phyloP scores from a whole-genome alignment of 164 flowering plant species.

The Nymphaea colorata region DNA sequence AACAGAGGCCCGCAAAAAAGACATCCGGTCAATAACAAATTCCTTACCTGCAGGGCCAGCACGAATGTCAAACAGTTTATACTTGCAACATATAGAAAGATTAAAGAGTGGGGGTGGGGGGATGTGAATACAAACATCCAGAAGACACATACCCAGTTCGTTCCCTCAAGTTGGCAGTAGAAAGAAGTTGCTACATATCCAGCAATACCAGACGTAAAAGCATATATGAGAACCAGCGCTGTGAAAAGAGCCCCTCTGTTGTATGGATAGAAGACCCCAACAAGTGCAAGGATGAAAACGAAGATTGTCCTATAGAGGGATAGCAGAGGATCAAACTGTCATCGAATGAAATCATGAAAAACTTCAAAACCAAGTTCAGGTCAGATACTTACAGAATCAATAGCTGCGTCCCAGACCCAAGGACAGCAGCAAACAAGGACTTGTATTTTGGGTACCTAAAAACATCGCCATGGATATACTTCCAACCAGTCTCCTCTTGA shows the following conservation, averaged over 20 bases:
- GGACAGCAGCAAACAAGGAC: conserved; percentile 29
- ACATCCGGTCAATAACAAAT: conserved; percentile 29
- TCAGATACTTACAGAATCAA: conserved; percentile 22
- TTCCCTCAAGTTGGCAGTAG: conserved; percentile 34
- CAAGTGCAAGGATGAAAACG: conserved; percentile 27
- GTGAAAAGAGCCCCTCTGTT: conserved; percentile 34
- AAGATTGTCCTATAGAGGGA: conserved; percentile 23
- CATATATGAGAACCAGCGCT: conserved; percentile 31
- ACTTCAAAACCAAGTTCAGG: not conserved
- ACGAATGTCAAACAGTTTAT: not conserved
- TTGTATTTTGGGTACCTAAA: conserved; percentile 30
- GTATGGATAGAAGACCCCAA: conserved; percentile 33
- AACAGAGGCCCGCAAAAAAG: conserved; percentile 35
- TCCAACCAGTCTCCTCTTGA: conserved; percentile 35
- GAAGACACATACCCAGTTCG: conserved; percentile 13
- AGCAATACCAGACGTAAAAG: conserved; percentile 30
- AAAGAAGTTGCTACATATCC: conserved; percentile 33
- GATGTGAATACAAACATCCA: too few species aligned
- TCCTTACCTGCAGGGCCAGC: conserved; percentile 21
- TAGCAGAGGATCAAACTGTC: not conserved
- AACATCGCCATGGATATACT: conserved; percentile 33
- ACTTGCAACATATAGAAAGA: too few species aligned
- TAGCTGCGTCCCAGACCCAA: conserved; percentile 32
- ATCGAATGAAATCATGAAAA: not conserved
- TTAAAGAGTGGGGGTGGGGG: too few species aligned